Conservation (phyloP, 1,139 yeast species). For the Yamadazyma oceani region DNA sequence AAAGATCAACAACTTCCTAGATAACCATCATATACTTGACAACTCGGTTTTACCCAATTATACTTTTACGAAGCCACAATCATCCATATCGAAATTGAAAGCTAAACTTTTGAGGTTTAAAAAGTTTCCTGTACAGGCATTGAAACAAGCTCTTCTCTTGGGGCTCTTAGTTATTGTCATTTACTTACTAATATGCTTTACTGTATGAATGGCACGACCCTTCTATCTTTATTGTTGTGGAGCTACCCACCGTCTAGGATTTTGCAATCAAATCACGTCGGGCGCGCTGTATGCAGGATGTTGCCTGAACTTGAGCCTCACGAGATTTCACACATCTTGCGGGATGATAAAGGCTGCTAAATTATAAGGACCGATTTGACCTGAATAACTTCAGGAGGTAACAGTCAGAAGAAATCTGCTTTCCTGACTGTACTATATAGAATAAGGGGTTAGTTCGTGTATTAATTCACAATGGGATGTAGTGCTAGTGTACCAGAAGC, state of each 20-base stretch:
- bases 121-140: not conserved
- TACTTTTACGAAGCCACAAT: slow-evolving; percentile 2
- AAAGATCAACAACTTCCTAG: slow-evolving; percentile 24
- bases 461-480: slow-evolving; percentile 64
- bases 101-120: not conserved
- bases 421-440: too few species aligned
- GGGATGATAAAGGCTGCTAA: slow-evolving; percentile 2
- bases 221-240: too few species aligned
- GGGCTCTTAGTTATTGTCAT: not conserved
- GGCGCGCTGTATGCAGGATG: slow-evolving; percentile 1
- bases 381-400: too few species aligned
- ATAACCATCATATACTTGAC: slow-evolving; percentile 19
- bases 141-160: not conserved
- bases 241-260: too few species aligned
- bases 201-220: too few species aligned
- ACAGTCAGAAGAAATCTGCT: too few species aligned
- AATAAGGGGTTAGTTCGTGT: too few species aligned
- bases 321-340: slow-evolving; percentile 1
- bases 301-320: slow-evolving; percentile 2
- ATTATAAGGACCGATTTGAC: not conserved
- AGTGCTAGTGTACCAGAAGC: slow-evolving; percentile 52
- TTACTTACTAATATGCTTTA: too few species aligned
- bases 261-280: too few species aligned
- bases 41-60: slow-evolving; percentile 12
- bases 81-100: not conserved